A percentile compares a stretch with the other conserved stretches of the same genome.
Conservation (phyloP, 257 asterid species). For the Coffea eugenioides region DNA sequence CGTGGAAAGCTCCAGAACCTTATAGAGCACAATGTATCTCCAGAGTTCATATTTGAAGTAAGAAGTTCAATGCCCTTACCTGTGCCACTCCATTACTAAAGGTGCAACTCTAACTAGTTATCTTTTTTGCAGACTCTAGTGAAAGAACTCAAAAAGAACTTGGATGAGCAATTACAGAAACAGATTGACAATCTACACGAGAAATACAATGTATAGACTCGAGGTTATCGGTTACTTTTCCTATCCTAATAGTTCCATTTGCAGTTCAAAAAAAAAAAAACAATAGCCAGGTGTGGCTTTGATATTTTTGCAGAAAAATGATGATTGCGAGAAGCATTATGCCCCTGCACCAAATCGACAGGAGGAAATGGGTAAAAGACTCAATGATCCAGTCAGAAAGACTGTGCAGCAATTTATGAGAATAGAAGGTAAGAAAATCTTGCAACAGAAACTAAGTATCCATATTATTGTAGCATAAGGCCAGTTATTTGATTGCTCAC, state of each 20-base stretch:
- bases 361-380: slow-evolving; percentile 38
- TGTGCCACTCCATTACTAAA: slow-evolving; percentile 8
- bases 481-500: background rate
- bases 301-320: slow-evolving; percentile 41
- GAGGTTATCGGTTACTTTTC: background rate
- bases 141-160: slow-evolving; percentile 61
- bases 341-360: slow-evolving; percentile 4
- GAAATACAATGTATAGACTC: slow-evolving; percentile 54
- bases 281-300: slow-evolving; percentile 15
- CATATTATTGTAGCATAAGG: slow-evolving; percentile 1
- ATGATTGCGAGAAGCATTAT: slow-evolving; percentile 12
- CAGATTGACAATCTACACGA: slow-evolving; percentile 47
- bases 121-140: slow-evolving; percentile 48
- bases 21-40: slow-evolving; percentile 74
- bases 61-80: slow-evolving; percentile 19
- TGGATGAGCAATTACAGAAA: slow-evolving; percentile 48
- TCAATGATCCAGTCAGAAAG: slow-evolving; percentile 46
- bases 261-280: background rate
- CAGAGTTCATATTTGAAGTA: slow-evolving; percentile 72
- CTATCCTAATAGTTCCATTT: background rate
- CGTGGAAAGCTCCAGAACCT: slow-evolving; percentile 82
- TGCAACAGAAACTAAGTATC: background rate
- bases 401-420: slow-evolving; percentile 75
- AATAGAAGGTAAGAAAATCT: slow-evolving; percentile 65
- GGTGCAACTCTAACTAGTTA: slow-evolving; percentile 14